Conservation (phyloP, 176 grass and related monocot species). For the Rhynchospora tenuis region DNA sequence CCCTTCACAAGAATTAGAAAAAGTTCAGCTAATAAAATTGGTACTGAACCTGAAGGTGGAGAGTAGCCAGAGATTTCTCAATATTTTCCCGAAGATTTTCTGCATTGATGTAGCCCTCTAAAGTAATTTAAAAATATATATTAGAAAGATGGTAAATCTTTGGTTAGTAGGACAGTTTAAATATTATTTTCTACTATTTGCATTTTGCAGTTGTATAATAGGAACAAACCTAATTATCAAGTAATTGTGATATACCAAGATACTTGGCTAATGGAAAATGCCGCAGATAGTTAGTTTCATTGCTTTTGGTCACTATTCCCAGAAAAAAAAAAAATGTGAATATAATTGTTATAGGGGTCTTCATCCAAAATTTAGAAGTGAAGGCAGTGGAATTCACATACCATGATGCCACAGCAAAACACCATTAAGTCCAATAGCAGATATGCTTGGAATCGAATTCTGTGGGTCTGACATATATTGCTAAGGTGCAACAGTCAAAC, state of each 20-base stretch:
- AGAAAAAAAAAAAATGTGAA: neutral
- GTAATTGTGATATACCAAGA: neutral
- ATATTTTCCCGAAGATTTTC: conserved; percentile 72
- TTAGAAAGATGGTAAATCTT: neutral
- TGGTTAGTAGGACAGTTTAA: neutral
- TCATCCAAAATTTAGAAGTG: neutral
- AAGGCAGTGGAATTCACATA: conserved; percentile 21
- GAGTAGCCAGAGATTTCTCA: conserved; percentile 62
- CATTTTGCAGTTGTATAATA: too few species aligned
- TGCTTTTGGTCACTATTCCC: neutral
- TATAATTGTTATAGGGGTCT: neutral
- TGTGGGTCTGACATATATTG: conserved; percentile 71
- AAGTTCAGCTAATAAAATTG: neutral
- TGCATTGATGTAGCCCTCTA: conserved; percentile 61
- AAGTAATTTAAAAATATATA: conserved; percentile 26
- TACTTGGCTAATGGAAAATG: neutral
- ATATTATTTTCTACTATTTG: neutral
- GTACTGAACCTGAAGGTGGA: conserved; percentile 59
- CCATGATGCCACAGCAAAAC: conserved; percentile 86
- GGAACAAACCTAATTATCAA: neutral
- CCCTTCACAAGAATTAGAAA: neutral
- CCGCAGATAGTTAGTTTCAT: neutral
- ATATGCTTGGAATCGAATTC: conserved; percentile 71
- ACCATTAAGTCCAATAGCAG: conserved; percentile 81
- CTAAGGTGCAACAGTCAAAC: conserved; percentile 48